phyloP scores from a whole-genome alignment of 805 yeast species.

The Saccharomycopsis sp. region DNA sequence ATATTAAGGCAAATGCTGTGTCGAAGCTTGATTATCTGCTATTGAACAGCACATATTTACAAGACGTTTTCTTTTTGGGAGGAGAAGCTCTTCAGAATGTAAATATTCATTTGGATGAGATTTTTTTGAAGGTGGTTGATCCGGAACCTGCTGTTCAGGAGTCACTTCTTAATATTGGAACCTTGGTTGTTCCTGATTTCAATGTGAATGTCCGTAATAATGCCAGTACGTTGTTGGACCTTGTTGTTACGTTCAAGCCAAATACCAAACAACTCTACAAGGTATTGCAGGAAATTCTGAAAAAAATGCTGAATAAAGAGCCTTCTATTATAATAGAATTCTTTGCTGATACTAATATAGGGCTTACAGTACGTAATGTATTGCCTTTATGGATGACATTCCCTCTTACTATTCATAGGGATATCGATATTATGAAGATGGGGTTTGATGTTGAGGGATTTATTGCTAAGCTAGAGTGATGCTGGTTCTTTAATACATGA shows the following conservation, averaged over 20 bases:
- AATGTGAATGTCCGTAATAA: constrained; percentile 8
- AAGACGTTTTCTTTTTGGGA: constrained; percentile 1
- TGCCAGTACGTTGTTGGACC: constrained; percentile 1
- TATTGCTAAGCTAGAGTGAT: too few relatives aligned
- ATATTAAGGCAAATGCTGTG: constrained; percentile 1
- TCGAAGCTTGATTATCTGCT: constrained; percentile 11
- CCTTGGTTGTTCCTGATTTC: constrained; percentile 10
- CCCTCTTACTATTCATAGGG: not conserved
- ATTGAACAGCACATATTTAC: constrained; percentile 15
- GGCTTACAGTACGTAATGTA: constrained; percentile 6
- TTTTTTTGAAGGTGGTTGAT: not conserved
- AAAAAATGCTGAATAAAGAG: constrained; percentile 15
- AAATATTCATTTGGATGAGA: constrained; percentile 6
- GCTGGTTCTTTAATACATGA: too few relatives aligned
- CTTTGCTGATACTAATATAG: constrained; percentile 4
- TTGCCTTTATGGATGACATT: constrained; percentile 15
- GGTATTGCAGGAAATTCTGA: constrained; percentile 13
- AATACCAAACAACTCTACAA: constrained; percentile 7
- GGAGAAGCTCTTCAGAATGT: constrained; percentile 11
- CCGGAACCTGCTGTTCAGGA: not conserved
- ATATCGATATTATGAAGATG: constrained; percentile 6
- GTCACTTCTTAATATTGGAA: constrained; percentile 8
- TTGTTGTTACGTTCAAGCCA: constrained; percentile 13
- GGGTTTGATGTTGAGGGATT: not conserved
- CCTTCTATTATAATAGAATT: constrained; percentile 4